Base-by-base conservation (phyloP, 768 basidiomycete genomes). In the Candolleomyces eurysporus region DNA sequence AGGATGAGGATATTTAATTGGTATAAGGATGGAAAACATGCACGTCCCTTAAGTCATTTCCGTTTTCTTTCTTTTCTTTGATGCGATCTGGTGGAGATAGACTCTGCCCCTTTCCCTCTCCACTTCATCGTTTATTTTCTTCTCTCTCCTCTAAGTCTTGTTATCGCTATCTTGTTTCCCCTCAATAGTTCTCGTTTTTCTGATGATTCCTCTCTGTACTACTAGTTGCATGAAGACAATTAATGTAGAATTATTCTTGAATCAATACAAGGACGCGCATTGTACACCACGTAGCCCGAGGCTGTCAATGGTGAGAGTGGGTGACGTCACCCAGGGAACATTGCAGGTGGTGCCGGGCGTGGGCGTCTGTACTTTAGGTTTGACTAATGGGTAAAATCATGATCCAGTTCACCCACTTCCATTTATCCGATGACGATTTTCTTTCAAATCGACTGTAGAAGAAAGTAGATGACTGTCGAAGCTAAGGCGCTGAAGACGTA, bases 1-100 rank as follows among this genome's bases (percentile, higher is more conserved):
- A 91, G 76, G 94, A 96, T 71, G 91, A 92, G 76, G 91, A 92
- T 78, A 92, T 84, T 66, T 88, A 72, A 85, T 77, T 39, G 36
- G 5, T 46, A 46, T 46, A 8, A 6, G 19, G 16, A 7, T 46
- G 17, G 16, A 46, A 17, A 7, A 17, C 45, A 21, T 46, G 14
- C 16, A 5, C 17, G 14, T 17, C 8, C 4, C 45, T 17, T 43
- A 43, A 43, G 17, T 43, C 42, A 17, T 43, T 43, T 43, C 42
- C 42, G 42, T 9, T 43, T 8, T 8, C 42, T 46, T 21, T 46
- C 45, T 46, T 46, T 13, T 14, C 6, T 21, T 1, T 21, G 16
- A 6, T 17, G 17, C 10, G 45, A 17, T 46, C 16, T 5, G 16
- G 16, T 46, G 36, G 36, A 36, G 36, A 36, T 11, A 36, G 36